Evolutionary conservation across 805 yeast species (phyloP).

Genomic region (Candida namnaoensis): DNA sequence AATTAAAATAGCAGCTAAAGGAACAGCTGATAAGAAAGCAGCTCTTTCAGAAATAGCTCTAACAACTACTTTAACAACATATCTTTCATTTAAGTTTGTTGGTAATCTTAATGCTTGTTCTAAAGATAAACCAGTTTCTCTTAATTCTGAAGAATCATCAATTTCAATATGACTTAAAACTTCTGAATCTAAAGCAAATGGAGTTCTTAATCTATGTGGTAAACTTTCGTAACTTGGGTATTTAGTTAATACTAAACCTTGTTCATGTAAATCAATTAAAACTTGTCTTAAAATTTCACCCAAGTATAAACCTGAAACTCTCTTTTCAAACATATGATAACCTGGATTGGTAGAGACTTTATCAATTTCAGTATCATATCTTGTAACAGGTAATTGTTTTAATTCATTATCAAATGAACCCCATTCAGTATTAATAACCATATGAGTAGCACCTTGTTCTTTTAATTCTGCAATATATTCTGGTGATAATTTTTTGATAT

Average conservation of each 20-base stretch:
- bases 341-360: slow-evolving; percentile 71
- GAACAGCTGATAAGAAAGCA: slow-evolving; percentile 84
- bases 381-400: slow-evolving; percentile 65
- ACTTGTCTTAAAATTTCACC: slow-evolving; percentile 83
- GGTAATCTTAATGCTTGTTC: slow-evolving; percentile 61
- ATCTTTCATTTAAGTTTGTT: slow-evolving; percentile 64
- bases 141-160: slow-evolving; percentile 69
- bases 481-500: slow-evolving; percentile 66
- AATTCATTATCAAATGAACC: slow-evolving; percentile 91
- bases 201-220: slow-evolving; percentile 58
- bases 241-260: slow-evolving; percentile 50
- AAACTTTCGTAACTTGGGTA: slow-evolving; percentile 29
- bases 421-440: slow-evolving; percentile 97
- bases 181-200: slow-evolving; percentile 76
- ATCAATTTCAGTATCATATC: slow-evolving; percentile 70
- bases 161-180: slow-evolving; percentile 81
- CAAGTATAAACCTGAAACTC: slow-evolving; percentile 86
- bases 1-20: slow-evolving; percentile 72
- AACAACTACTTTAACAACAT: slow-evolving; percentile 62
- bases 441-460: slow-evolving; percentile 43
- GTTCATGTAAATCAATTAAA: slow-evolving; percentile 56
- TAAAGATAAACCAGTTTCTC: slow-evolving; percentile 61
- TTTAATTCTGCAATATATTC: slow-evolving; percentile 26
- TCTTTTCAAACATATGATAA: slow-evolving; percentile 86
- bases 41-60: slow-evolving; percentile 80